A percentile compares a stretch with the other conserved stretches of the same genome.
Conservation (phyloP, 139 green algal species). For the Desmodesmus armatus region DNA sequence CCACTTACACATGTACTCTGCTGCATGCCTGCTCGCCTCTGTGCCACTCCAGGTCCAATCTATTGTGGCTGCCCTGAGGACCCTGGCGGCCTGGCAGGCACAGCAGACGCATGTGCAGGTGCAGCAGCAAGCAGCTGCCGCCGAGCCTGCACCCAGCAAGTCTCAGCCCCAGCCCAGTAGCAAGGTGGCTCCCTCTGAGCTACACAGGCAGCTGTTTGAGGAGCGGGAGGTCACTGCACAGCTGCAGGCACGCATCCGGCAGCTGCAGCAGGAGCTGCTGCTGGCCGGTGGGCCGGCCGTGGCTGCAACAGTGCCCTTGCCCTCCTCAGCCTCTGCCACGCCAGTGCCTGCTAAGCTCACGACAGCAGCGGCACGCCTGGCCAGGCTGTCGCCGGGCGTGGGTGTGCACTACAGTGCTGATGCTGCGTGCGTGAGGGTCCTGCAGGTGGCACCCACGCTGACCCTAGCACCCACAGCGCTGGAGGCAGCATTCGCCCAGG, state of each 20-base stretch:
- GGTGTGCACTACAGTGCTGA: not conserved
- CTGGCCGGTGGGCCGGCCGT: not conserved
- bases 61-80: no score
- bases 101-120: not conserved
- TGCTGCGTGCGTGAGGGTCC: no score
- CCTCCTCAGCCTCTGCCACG: not conserved
- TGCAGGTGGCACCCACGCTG: no score
- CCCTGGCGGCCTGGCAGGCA: not conserved
- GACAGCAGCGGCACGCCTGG: not conserved
- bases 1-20: no score
- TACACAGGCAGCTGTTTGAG: slow-evolving; percentile 35
- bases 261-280: slow-evolving; percentile 37
- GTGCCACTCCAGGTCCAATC: no score
- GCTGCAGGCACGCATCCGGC: not conserved
- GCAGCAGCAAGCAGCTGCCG: not conserved
- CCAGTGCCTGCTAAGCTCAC: not conserved
- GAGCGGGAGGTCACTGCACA: slow-evolving; percentile 14
- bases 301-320: not conserved
- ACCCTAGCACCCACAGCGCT: no score
- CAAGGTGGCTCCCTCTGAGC: slow-evolving; percentile 29
- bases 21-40: no score
- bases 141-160: not conserved
- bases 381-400: not conserved
- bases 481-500: no score
- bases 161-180: slow-evolving; percentile 19